Percentiles rank a stretch among this genome's conserved stretches.
Conservation (phyloP, 2,329 filamentous ascomycete genomes). For the Fusarium oxysporum region DNA sequence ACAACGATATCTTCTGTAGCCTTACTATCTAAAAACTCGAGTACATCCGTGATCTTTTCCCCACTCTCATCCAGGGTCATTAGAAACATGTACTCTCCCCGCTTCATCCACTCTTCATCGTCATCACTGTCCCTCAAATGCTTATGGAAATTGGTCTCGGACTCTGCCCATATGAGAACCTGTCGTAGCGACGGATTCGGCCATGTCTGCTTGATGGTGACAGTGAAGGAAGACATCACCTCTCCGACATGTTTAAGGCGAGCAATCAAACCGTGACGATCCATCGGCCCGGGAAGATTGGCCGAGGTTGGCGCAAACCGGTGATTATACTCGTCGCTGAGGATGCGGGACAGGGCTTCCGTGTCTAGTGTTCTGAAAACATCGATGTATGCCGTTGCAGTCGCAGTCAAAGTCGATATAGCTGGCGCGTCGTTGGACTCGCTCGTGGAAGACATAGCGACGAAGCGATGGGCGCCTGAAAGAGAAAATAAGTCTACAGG, state of each 20-base stretch:
- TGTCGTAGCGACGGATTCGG: background rate
- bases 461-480: background rate
- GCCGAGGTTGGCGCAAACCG: background rate
- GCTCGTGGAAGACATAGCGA: background rate
- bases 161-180: background rate
- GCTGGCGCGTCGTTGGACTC: background rate
- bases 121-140: background rate
- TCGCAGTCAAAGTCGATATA: background rate
- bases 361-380: background rate
- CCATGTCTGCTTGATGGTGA: background rate
- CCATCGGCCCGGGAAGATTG: background rate
- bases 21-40: background rate
- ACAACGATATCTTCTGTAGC: background rate
- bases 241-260: background rate
- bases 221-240: background rate
- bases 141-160: background rate
- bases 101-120: background rate
- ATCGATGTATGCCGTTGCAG: background rate
- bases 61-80: background rate
- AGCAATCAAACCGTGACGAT: background rate
- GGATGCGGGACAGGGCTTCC: background rate
- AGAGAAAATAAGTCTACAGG: too few species aligned
- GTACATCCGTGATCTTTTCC: background rate
- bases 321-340: background rate
- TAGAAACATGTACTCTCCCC: background rate